Base-by-base conservation (phyloP, 2,329 filamentous ascomycete genomes). In the Epichloe aotearoae region DNA sequence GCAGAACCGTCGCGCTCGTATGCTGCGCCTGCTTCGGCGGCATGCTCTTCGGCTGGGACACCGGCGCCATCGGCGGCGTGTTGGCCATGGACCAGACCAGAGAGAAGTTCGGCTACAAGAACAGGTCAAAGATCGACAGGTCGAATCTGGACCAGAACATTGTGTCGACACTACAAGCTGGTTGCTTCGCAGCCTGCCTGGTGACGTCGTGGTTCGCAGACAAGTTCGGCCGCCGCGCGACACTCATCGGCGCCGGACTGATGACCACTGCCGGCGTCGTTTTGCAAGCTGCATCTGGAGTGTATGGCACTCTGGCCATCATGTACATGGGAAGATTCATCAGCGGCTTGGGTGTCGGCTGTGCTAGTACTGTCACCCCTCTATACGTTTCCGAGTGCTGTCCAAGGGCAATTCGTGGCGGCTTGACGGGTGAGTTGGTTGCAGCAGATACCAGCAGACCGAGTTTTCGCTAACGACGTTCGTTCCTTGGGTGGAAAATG, bases 101-200 rank as follows among this genome's bases (percentile, higher is more conserved):
- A 61, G 62, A 66, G 70, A 60, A 55, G 23, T 71, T 64, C 51
- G 64, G 66, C 41, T 70, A 69, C 45, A 56, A 56, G 26, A 19
- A 60, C 53, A 55, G 54, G 44, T 55, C 58, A 5, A 50, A 56
- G 12, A 49, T 56, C n/a, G 59, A 59, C 36, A 65, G 64, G 56
- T 75, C 76, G 33, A 74, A 80, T 56, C 68, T 84, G 46, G 75
- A 75, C 45, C 79, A 82, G 55, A 85, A 84, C 54, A 72, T 87
- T 52, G 83, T 85, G 30, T 84, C 81, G n/a, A 83, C 79, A 0
- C 73, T 86, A 10, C 82, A 86, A 65, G 82, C 76, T 41, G 83
- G 83, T 47, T 83, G 80, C 54, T 85, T 86, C 62, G 70, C 77
- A 49, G 81, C 82, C 37, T 80, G 80, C 52, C 71, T 86, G 54